These are phyloP conservation scores for Coemansia umbellata DNA, from an alignment of 192 early-diverging fungal genomes.

Conservation along the genomic window DNA sequence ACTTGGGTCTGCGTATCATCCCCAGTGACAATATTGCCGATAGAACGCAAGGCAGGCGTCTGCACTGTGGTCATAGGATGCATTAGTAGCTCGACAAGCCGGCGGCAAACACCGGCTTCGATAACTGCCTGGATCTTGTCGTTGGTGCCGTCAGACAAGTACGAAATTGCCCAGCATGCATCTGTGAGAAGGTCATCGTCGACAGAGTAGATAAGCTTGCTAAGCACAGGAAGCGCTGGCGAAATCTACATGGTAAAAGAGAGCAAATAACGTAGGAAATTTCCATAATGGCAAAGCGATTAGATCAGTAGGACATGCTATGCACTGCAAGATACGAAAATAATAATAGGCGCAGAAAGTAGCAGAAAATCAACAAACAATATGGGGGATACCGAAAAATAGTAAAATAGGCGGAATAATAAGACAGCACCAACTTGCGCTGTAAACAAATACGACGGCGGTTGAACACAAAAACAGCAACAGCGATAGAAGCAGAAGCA, in stretches of 20 bases:
- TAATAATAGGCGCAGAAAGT: not conserved
- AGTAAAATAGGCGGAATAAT: not conserved
- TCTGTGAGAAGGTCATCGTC: slow-evolving; percentile 97
- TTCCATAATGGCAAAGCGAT: too few species aligned
- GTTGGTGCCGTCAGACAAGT: slow-evolving; percentile 94
- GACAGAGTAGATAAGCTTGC: slow-evolving; percentile 82
- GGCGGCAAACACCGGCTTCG: slow-evolving; percentile 88
- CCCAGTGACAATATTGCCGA: slow-evolving; percentile 99
- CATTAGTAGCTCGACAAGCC: slow-evolving; percentile 90
- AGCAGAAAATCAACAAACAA: slow-evolving; percentile 2
- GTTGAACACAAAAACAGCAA: slow-evolving; percentile 1
- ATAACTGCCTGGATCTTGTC: slow-evolving; percentile 98
- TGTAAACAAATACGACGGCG: not conserved
- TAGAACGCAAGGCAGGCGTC: slow-evolving; percentile 93
- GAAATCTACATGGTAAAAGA: slow-evolving; percentile 59
- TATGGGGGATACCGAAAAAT: not conserved
- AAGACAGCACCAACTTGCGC: not conserved
- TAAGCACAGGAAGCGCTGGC: slow-evolving; percentile 82
- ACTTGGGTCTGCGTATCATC: slow-evolving; percentile 97
- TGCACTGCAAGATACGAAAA: not conserved
- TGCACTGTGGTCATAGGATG: slow-evolving; percentile 86
- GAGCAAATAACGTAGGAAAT: not conserved
- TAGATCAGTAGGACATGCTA: too few species aligned
- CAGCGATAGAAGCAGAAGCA: slow-evolving; percentile 1
- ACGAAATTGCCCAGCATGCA: slow-evolving; percentile 99